Evolutionary conservation across 2,329 filamentous ascomycete species (phyloP).

Genomic region (Aschersonia sp.): DNA sequence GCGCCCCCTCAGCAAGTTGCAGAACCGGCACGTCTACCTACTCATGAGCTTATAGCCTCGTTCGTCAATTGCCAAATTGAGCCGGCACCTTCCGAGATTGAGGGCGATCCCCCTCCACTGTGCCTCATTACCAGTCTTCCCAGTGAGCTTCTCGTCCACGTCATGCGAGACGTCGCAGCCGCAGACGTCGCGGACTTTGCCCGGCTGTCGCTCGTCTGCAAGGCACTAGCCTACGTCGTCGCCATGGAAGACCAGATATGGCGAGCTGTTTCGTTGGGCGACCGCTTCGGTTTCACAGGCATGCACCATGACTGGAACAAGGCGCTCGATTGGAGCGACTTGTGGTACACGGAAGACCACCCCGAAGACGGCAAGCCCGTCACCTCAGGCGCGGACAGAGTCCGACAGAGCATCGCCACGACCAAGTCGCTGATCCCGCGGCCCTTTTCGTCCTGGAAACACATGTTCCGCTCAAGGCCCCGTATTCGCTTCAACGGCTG

Average conservation of each 20-base stretch:
- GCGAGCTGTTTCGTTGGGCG: constrained; percentile 58
- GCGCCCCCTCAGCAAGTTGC: background rate
- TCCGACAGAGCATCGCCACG: constrained; percentile 16
- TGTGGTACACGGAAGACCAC: constrained; percentile 10
- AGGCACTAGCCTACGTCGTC: constrained; percentile 72
- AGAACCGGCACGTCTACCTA: constrained; percentile 30
- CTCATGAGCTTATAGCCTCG: constrained; percentile 57
- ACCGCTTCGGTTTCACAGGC: constrained; percentile 61
- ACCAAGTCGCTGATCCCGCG: constrained; percentile 27
- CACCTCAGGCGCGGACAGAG: constrained; percentile 21
- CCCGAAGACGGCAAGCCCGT: constrained; percentile 16
- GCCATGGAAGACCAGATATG: constrained; percentile 76
- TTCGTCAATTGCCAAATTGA: constrained; percentile 61
- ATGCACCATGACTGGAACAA: constrained; percentile 74
- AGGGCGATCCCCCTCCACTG: constrained; percentile 58
- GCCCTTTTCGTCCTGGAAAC: constrained; percentile 39
- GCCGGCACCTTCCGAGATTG: constrained; percentile 50
- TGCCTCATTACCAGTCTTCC: constrained; percentile 69
- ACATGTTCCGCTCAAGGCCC: constrained; percentile 70
- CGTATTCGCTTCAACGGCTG: constrained; percentile 87
- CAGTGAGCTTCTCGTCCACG: constrained; percentile 70
- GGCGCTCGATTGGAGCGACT: constrained; percentile 39
- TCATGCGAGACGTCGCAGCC: constrained; percentile 58
- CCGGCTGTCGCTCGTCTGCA: constrained; percentile 70
- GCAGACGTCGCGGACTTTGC: constrained; percentile 64